These are phyloP conservation scores for Podospora pseudopauciseta DNA, from an alignment of 495 filamentous ascomycete genomes.

Conservation along the genomic window DNA sequence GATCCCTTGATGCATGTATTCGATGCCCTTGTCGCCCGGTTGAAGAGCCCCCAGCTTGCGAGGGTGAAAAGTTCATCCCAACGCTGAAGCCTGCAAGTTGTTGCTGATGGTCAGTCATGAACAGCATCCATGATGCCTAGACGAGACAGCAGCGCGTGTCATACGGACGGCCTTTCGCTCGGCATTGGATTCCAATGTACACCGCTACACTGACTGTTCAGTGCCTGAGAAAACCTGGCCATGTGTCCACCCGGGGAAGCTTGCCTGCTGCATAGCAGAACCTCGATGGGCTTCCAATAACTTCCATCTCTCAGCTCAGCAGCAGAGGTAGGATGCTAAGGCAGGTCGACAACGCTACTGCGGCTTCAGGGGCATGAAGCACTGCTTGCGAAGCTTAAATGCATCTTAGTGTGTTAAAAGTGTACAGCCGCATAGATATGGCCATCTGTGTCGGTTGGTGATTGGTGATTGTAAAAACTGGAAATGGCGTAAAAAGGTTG, in stretches of 20 bases:
- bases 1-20: neutral
- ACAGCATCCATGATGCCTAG: neutral
- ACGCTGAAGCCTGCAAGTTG: neutral
- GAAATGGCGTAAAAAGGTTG: neutral
- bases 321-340: neutral
- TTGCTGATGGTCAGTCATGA: neutral
- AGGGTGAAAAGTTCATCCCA: neutral
- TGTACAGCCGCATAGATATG: neutral
- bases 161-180: too few relatives aligned
- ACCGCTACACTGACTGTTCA: neutral
- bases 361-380: neutral
- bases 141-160: neutral
- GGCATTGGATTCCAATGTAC: neutral
- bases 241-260: neutral
- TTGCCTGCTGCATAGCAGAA: neutral
- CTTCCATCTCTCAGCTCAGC: neutral
- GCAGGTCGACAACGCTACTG: neutral
- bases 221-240: neutral
- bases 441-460: neutral
- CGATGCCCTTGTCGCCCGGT: too few relatives aligned
- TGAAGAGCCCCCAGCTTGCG: neutral
- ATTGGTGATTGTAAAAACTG: neutral
- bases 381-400: neutral
- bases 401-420: neutral
- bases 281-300: neutral